Evolutionary conservation across 1,284 basidiomycete species (phyloP).

Genomic region (Melampsora occidentalis): DNA sequence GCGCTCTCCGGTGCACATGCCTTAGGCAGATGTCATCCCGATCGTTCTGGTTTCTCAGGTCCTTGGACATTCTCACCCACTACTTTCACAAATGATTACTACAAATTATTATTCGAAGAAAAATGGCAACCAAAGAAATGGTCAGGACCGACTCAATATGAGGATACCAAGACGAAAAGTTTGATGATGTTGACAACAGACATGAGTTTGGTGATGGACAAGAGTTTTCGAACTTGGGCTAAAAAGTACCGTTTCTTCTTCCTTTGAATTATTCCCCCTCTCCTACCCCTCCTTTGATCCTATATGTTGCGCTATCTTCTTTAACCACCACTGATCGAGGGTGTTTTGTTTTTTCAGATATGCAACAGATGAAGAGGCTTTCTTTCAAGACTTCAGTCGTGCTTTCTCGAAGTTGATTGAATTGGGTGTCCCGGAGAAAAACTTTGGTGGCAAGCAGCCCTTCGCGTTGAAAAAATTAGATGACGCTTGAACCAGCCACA

Average conservation of each 20-base stretch:
- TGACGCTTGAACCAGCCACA: neutral
- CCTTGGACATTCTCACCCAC: conserved; percentile 82
- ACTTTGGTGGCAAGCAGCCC: conserved; percentile 19
- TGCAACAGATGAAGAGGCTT: conserved; percentile 22
- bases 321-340: neutral
- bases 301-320: neutral
- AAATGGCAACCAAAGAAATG: conserved; percentile 64
- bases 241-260: conserved; percentile 31
- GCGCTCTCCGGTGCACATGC: conserved; percentile 92
- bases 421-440: conserved; percentile 30
- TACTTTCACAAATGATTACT: conserved; percentile 86
- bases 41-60: conserved; percentile 68
- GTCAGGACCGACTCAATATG: conserved; percentile 61
- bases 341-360: conserved; percentile 12
- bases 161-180: conserved; percentile 80
- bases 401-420: conserved; percentile 34
- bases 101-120: conserved; percentile 79
- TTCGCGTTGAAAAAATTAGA: conserved; percentile 21
- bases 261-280: neutral
- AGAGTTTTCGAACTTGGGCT: conserved; percentile 33
- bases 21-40: conserved; percentile 84
- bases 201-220: conserved; percentile 42
- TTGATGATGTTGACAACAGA: conserved; percentile 78
- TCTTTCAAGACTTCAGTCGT: conserved; percentile 38
- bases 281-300: neutral